phyloP scores from a whole-genome alignment of 2,329 filamentous ascomycete genomes.

The Ilyonectria destructans region DNA sequence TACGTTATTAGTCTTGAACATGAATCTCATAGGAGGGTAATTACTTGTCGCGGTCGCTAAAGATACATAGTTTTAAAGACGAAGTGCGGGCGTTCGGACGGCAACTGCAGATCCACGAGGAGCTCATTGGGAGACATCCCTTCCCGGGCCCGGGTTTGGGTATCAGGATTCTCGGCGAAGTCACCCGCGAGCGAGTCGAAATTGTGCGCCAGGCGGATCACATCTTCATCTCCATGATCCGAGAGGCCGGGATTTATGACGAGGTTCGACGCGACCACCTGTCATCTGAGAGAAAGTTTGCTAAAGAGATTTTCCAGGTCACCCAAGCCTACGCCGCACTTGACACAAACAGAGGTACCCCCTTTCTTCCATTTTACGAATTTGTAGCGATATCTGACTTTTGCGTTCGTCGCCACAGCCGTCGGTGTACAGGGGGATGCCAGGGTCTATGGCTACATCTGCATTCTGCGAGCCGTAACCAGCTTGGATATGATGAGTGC shows the following conservation, averaged over 20 bases:
- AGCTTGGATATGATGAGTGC: slow-evolving; percentile 77
- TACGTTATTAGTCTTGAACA: slow-evolving; percentile 31
- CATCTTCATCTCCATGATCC: slow-evolving; percentile 86
- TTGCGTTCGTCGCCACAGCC: slow-evolving; percentile 42
- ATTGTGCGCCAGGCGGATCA: slow-evolving; percentile 83
- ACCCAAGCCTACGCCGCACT: slow-evolving; percentile 66
- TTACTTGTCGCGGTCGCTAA: slow-evolving; percentile 21
- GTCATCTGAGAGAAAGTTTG: slow-evolving; percentile 1
- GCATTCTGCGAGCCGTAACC: slow-evolving; percentile 57
- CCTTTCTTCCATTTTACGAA: slow-evolving; percentile 1
- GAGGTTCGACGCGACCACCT: slow-evolving; percentile 58
- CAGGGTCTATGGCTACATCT: slow-evolving; percentile 53
- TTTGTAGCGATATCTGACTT: slow-evolving; percentile 29
- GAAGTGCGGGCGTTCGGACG: slow-evolving; percentile 65
- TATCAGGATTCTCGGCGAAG: slow-evolving; percentile 86
- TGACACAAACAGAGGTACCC: slow-evolving; percentile 57
- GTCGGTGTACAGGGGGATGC: slow-evolving; percentile 56
- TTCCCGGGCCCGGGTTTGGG: slow-evolving; percentile 83
- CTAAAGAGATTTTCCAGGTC: slow-evolving; percentile 49
- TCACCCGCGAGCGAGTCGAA: slow-evolving; percentile 82
- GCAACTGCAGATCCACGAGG: slow-evolving; percentile 16
- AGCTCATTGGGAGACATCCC: slow-evolving; percentile 69
- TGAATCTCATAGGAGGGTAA: slow-evolving; percentile 12
- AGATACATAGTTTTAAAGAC: slow-evolving; percentile 76
- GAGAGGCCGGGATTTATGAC: slow-evolving; percentile 80